A percentile compares a stretch with the other conserved stretches of the same genome.
These are phyloP conservation scores for Solanum pinnatisectum DNA, from an alignment of 257 asterid species.

Conservation along the genomic window DNA sequence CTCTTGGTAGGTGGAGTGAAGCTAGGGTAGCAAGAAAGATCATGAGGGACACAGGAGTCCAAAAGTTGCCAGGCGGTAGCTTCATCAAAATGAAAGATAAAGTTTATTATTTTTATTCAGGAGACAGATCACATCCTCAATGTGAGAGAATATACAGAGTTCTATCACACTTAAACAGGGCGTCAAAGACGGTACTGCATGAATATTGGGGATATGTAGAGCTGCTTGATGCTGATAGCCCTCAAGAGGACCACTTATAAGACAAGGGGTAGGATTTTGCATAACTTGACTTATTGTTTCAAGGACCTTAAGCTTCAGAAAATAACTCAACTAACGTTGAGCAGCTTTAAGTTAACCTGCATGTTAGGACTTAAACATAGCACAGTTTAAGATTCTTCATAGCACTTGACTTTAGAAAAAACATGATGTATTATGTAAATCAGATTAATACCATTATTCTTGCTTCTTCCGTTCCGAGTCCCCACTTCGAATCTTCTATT, in stretches of 20 bases:
- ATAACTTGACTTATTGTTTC: not conserved
- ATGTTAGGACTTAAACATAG: not conserved
- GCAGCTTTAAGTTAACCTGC: not conserved
- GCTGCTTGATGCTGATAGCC: not conserved
- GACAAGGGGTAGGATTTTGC: not conserved
- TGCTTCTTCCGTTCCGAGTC: not conserved
- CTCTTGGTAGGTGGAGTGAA: slow-evolving; percentile 8
- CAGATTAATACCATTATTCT: not conserved
- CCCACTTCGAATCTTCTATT: not conserved
- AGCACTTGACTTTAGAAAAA: not conserved
- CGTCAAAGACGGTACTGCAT: not conserved
- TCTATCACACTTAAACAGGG: not conserved
- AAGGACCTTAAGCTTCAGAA: not conserved
- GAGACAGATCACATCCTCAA: slow-evolving; percentile 2
- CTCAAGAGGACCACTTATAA: not conserved
- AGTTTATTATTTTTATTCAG: slow-evolving; percentile 2
- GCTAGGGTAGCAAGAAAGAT: slow-evolving; percentile 2
- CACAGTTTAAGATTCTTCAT: not conserved
- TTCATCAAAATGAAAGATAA: slow-evolving; percentile 1
- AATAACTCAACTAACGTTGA: not conserved
- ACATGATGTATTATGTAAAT: not conserved
- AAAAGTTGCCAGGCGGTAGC: slow-evolving; percentile 6
- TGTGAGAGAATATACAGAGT: not conserved
- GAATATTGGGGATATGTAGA: not conserved
- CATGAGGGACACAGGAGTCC: slow-evolving; percentile 2